Evolutionary conservation across 768 basidiomycete genomes (phyloP).

Genomic region (Tricholoma bakamatsutake): DNA sequence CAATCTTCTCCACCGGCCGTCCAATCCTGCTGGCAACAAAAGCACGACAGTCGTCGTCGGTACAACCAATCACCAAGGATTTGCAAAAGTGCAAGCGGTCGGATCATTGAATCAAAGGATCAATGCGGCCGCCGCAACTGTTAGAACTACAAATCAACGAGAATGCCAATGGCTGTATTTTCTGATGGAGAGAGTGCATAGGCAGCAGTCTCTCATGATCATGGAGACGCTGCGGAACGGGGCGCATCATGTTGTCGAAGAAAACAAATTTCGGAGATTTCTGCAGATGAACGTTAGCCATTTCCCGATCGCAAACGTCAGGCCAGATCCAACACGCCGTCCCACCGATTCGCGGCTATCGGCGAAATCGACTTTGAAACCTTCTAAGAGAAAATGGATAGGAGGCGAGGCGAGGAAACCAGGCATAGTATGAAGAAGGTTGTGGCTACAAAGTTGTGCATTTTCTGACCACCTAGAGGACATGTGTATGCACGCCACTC

Average conservation of each 20-base stretch:
- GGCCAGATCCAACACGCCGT: background rate
- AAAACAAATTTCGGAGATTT: background rate
- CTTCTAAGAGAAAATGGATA: background rate
- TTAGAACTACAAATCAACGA: background rate
- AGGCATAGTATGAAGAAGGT: background rate
- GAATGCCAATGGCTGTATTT: background rate
- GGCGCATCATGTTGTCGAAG: background rate
- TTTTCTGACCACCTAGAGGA: background rate
- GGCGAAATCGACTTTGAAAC: background rate
- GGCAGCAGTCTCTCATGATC: background rate
- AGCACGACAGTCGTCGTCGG: background rate
- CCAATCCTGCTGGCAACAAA: background rate
- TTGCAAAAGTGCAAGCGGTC: background rate
- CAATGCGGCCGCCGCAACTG: background rate
- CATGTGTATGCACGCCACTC: background rate
- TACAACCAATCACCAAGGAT: background rate
- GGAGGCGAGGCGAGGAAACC: background rate
- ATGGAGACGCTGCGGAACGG: background rate
- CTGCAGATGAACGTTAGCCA: background rate
- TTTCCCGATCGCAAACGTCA: background rate
- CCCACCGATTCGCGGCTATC: background rate
- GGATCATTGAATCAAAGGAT: background rate
- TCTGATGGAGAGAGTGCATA: background rate
- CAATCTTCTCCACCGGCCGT: background rate
- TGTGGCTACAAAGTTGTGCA: background rate